Conservation (phyloP, 768 basidiomycete species). For the Crassisporium funariophilum region DNA sequence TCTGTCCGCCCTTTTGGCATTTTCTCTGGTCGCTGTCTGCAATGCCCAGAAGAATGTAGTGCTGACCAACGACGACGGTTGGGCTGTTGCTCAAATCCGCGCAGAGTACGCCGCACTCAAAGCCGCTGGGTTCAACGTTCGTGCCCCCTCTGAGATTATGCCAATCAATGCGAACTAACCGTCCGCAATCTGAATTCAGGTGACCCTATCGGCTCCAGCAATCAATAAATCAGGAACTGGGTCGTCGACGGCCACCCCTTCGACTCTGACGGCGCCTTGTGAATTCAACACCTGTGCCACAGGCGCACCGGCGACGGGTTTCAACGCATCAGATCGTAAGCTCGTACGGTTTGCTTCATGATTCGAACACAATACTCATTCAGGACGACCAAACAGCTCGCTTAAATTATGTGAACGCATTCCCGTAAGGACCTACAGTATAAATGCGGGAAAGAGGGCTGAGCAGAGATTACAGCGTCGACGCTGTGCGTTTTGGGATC, state of each 20-base stretch:
- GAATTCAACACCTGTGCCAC: conserved; percentile 49
- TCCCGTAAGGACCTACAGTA: no score
- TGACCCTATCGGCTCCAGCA: conserved; percentile 50
- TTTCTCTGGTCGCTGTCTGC: no score
- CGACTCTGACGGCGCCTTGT: conserved; percentile 36
- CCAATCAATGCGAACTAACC: background rate
- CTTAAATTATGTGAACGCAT: conserved; percentile 40
- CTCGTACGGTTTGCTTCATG: no score
- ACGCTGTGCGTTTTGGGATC: conserved; percentile 42
- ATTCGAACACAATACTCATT: no score
- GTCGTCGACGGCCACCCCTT: conserved; percentile 39
- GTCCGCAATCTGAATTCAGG: conserved; percentile 24
- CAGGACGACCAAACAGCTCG: conserved; percentile 27
- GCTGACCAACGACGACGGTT: conserved; percentile 42
- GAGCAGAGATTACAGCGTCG: conserved; percentile 25
- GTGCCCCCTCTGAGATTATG: conserved; percentile 10
- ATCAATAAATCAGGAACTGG: conserved; percentile 49
- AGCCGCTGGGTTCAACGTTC: conserved; percentile 39
- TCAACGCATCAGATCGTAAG: conserved; percentile 41
- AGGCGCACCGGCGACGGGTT: conserved; percentile 47
- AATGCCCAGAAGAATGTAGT: conserved; percentile 24
- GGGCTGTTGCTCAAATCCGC: conserved; percentile 50
- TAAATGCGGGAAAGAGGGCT: no score
- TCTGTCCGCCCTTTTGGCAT: no score
- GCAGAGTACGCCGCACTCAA: conserved; percentile 41